Evolutionary conservation across 1,284 basidiomycete species (phyloP), one percentile per base, ranked within the genome.

Genomic region (Ceratobasidium sp.): DNA sequence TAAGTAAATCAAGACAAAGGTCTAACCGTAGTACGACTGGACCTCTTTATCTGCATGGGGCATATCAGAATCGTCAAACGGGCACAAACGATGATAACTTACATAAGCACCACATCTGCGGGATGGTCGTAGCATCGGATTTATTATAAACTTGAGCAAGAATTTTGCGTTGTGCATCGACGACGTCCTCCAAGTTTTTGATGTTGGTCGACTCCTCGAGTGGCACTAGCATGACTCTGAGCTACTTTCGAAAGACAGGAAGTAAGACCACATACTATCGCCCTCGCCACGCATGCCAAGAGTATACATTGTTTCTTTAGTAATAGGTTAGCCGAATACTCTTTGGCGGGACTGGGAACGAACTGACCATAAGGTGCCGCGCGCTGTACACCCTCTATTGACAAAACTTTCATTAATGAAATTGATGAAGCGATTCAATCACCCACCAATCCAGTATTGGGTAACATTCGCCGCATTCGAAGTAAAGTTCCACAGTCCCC

Each of bases 81-180:
- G 69, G 81, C 88, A 38, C 55, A 65, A 59, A 12, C 30, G 30
- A 50, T 35, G 3, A 46, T 69, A 16, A 70, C 88, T 62, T 79
- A 90, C 89, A 91, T 2, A 92, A 85, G 44, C 88, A 87, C 91
- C 91, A 92, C 60, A 91, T 86, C 82, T 93, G 91, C 1, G 90
- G 90, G 57, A 93, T 88, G 10, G 83, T 83, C 2, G 88, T 85
- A 12, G 89, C 83, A 80, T 90, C 86, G 1, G 84, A 85, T 10
- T 85, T 86, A 77, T 88, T 87, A 83, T 88, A 90, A 0, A 90
- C 89, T 30, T 88, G 83, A 62, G 86, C 83, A n/a, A 94, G 83
- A 59, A 94, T 90, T n/a, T 85, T 82, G 8, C 89, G 88, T 82
- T 94, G 92, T 81, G 91, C 89, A 1, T 85, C 83, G 55, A 92